Conservation (phyloP, 225 moss, liverwort and hornwort genomes). For the Marchantia paleacea region DNA sequence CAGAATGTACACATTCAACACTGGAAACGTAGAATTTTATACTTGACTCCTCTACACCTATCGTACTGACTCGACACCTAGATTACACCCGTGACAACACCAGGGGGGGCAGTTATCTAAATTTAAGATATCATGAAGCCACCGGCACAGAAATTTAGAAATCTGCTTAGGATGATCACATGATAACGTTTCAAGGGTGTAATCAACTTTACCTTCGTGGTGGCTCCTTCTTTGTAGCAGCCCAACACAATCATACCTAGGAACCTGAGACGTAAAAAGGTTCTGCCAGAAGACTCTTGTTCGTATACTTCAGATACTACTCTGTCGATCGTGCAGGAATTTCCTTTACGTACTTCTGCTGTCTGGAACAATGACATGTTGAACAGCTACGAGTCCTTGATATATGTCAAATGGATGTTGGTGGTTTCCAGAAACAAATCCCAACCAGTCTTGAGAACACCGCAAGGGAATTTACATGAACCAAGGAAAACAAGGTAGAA, state of each 20-base stretch:
- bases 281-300: background rate
- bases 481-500: background rate
- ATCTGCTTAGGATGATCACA: background rate
- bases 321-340: background rate
- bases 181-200: background rate
- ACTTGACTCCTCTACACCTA: background rate
- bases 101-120: no score
- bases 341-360: background rate
- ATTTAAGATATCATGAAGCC: background rate
- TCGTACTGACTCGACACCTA: background rate
- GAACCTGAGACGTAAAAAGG: background rate
- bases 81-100: background rate
- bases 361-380: background rate
- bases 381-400: background rate
- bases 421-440: background rate
- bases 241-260: background rate
- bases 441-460: background rate
- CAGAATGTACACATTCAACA: background rate
- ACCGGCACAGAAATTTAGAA: background rate
- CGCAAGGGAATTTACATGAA: background rate
- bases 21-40: background rate
- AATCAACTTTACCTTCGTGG: background rate
- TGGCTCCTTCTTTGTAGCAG: slow-evolving; percentile 2
- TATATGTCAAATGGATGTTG: background rate
- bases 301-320: background rate